Evolutionary conservation across 2,329 filamentous ascomycete genomes (phyloP).

Genomic region (Colletotrichum magnum): DNA sequence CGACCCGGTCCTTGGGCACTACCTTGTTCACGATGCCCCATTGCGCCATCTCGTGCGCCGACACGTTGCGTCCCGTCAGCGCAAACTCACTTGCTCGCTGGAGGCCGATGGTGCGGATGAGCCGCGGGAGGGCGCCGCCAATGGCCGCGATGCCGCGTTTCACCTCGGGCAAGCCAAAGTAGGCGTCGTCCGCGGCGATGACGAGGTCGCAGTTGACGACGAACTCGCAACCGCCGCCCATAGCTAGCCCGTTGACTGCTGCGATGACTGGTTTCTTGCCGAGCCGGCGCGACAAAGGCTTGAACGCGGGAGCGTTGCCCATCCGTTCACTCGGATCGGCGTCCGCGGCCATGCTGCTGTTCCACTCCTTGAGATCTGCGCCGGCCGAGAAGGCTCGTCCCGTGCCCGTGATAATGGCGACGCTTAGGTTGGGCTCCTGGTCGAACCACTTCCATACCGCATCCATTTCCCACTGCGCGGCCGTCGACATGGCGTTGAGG

Average conservation of each 20-base stretch:
- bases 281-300: slow-evolving; percentile 54
- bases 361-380: slow-evolving; percentile 67
- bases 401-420: slow-evolving; percentile 65
- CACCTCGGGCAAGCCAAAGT: slow-evolving; percentile 67
- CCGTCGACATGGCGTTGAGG: slow-evolving; percentile 57
- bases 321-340: slow-evolving; percentile 42
- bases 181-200: slow-evolving; percentile 64
- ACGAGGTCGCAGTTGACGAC: slow-evolving; percentile 68
- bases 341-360: slow-evolving; percentile 46
- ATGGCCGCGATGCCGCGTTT: slow-evolving; percentile 67
- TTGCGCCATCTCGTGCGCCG: slow-evolving; percentile 43
- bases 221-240: slow-evolving; percentile 72
- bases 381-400: slow-evolving; percentile 69
- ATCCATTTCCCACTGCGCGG: slow-evolving; percentile 58
- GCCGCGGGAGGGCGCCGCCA: slow-evolving; percentile 65
- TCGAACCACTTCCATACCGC: slow-evolving; percentile 69
- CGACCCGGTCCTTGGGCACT: slow-evolving; percentile 35
- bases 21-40: slow-evolving; percentile 46
- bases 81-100: slow-evolving; percentile 46
- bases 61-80: slow-evolving; percentile 43
- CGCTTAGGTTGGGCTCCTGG: slow-evolving; percentile 60
- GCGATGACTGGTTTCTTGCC: slow-evolving; percentile 72
- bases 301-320: slow-evolving; percentile 39
- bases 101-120: slow-evolving; percentile 57
- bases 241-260: slow-evolving; percentile 70